Percentiles rank a stretch among this genome's conserved stretches.
These are phyloP conservation scores for Ceratopteris richardii DNA, from an alignment of 75 land plant genomes.

Conservation along the genomic window DNA sequence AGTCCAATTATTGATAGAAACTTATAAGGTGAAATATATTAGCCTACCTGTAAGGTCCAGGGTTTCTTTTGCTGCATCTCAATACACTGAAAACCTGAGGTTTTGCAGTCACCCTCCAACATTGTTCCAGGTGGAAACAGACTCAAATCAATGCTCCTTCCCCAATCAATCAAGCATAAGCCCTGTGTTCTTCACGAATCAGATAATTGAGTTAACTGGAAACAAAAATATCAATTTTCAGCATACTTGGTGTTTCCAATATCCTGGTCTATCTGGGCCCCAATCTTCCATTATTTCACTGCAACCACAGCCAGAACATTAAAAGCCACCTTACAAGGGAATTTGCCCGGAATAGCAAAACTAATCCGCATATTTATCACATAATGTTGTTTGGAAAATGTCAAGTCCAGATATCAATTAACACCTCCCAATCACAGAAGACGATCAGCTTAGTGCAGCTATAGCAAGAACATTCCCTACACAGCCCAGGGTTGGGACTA, in stretches of 20 bases:
- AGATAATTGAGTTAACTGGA: not conserved
- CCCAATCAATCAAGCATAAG: constrained; percentile 95
- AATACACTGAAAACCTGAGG: constrained; percentile 78
- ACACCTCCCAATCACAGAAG: too few species aligned
- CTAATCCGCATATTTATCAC: too few species aligned
- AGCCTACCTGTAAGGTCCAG: constrained; percentile 77
- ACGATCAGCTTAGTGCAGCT: too few species aligned
- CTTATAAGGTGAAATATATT: not conserved
- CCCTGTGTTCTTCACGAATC: constrained; percentile 43
- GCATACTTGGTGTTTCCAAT: constrained; percentile 79
- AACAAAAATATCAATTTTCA: not conserved
- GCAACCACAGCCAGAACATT: too few species aligned
- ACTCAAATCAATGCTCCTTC: constrained; percentile 78
- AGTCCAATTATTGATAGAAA: too few species aligned
- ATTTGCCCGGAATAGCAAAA: too few species aligned
- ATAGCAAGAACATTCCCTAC: too few species aligned
- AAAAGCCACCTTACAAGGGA: too few species aligned
- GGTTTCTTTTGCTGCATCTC: constrained; percentile 80
- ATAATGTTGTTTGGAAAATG: too few species aligned
- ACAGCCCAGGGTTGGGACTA: too few species aligned
- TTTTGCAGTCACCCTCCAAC: constrained; percentile 73
- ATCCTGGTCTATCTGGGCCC: constrained; percentile 39
- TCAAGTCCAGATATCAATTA: too few species aligned
- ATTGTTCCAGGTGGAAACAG: constrained; percentile 60
- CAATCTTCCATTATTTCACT: constrained; percentile 49